Conservation (phyloP, 148 eudicot species). For the Rhododendron ferrugineum region DNA sequence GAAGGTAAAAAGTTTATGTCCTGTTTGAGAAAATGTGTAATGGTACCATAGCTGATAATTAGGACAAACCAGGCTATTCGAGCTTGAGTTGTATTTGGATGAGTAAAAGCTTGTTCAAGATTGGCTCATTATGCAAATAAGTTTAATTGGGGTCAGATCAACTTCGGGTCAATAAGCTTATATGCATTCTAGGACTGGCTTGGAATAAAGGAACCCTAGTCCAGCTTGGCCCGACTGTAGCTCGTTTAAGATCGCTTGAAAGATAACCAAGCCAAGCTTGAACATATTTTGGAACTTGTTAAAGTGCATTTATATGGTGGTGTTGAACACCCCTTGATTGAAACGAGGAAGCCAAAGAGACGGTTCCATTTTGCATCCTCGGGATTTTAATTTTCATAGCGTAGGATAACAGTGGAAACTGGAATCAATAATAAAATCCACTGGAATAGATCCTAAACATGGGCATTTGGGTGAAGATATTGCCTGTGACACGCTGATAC, state of each 20-base stretch:
- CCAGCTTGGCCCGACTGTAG: background rate
- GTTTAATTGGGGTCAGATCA: background rate
- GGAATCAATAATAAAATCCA: background rate
- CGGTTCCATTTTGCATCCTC: background rate
- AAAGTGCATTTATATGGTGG: background rate
- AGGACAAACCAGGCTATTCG: background rate
- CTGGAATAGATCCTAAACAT: background rate
- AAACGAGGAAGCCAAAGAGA: background rate
- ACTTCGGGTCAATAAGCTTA: background rate
- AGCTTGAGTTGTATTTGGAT: background rate
- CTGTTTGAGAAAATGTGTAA: background rate
- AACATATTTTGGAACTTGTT: background rate
- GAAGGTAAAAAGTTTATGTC: background rate
- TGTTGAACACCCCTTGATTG: background rate
- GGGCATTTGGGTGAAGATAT: background rate
- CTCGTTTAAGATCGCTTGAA: background rate
- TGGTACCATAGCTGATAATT: background rate
- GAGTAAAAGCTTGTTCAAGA: background rate
- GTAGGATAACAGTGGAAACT: background rate
- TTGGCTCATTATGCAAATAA: background rate
- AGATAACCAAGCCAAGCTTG: background rate
- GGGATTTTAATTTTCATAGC: background rate
- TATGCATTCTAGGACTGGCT: background rate
- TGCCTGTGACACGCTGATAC: background rate
- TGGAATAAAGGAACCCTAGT: background rate